A percentile compares a stretch with the other conserved stretches of the same genome.
Evolutionary conservation across 305 asterid species (phyloP).

Genomic region (Fraxinus sp.): DNA sequence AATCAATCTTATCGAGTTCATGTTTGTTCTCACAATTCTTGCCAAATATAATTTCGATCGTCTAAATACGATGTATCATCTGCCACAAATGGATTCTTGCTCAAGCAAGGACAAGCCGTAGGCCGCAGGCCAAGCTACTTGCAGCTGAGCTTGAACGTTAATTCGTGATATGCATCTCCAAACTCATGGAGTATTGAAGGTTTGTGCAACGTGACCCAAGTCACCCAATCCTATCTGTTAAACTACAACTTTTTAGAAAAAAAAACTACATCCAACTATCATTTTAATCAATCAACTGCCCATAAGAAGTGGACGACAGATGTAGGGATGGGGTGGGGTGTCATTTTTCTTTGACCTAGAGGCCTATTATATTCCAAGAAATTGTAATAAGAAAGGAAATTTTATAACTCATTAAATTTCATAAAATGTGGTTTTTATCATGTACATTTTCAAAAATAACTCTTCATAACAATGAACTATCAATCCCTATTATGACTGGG

Average conservation of each 20-base stretch:
- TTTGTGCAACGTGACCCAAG: not conserved
- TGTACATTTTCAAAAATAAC: not conserved
- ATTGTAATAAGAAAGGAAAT: not conserved
- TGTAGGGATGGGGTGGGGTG: not conserved
- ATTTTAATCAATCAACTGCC: not conserved
- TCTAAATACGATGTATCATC: no score
- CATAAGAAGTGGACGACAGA: not conserved
- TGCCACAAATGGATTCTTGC: no score
- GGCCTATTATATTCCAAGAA: not conserved
- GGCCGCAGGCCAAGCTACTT: no score
- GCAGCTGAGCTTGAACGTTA: not conserved
- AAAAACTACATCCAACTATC: not conserved
- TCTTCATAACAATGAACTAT: not conserved
- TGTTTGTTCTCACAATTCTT: no score
- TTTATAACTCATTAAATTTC: not conserved
- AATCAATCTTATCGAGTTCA: no score
- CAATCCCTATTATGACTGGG: constrained; percentile 35
- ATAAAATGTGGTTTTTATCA: constrained; percentile 10
- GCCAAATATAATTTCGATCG: no score
- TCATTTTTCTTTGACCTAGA: not conserved
- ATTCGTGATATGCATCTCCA: not conserved
- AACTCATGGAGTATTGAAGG: not conserved
- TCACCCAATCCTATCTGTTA: not conserved
- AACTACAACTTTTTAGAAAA: not conserved
- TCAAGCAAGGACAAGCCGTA: no score